Evolutionary conservation across 2,329 filamentous ascomycete genomes (phyloP), one percentile per base, ranked within the genome.

Genomic region (Westerdykella ornata): DNA sequence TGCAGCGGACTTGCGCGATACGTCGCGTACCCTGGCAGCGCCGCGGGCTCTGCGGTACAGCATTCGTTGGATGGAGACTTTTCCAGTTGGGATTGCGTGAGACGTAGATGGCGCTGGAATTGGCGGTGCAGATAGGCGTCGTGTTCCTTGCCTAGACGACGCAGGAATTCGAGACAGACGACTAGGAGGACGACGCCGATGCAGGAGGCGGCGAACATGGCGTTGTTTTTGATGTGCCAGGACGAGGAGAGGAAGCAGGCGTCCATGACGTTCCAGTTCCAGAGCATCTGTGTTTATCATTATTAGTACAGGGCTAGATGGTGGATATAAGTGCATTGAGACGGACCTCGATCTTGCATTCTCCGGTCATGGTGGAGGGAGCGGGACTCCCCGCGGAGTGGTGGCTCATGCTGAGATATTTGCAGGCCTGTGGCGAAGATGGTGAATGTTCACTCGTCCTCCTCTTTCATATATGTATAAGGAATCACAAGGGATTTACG

Each of bases 131-230:
- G 72, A 52, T 75, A 76, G 22, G 74, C 70, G 62, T 89, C 84
- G 62, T 81, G 88, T 60, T 87, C 83, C 54, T 82, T 81, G 47
- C 76, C 72, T 19, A 74, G 51, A 18, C 84, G 81, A 35, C 85
- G 82, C 16, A 88, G 73, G 43, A 80, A 67, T 59, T 89, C 84
- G 48, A 89, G 79, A 4, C 67, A 54, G 41, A 88, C 72, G 50
- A 83, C 81, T 40, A 90, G 78, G 11, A 81, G 67, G 49, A 87
- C 70, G 33, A 87, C 80, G 41, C 82, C 84, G 57, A 90, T 82
- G 68, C 85, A 89, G 38, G 81, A 84, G 26, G 81, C 84, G 37
- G 81, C 84, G 57, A 90, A 88, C 73, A 81, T 81, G 58, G 75
- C 79, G 1, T 59, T 64, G 8, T 80, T 81, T 13, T 68, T 80